These are phyloP conservation scores for Plasmodium coatneyi DNA, from an alignment of 169 alveolate genomes.

Conservation along the genomic window DNA sequence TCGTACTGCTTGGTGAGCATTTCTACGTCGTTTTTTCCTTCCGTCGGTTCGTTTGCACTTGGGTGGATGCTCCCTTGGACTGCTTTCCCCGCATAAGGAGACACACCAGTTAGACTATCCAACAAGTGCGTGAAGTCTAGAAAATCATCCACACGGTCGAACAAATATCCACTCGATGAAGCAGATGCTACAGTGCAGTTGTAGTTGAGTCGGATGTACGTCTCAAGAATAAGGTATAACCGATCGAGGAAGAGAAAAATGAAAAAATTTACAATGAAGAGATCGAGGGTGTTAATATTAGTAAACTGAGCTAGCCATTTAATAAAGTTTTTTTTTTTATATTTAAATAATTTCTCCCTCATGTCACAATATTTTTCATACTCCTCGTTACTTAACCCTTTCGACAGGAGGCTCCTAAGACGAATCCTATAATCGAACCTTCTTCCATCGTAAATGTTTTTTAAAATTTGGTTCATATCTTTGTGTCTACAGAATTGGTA, in stretches of 20 bases:
- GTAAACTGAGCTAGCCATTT: conserved; percentile 65
- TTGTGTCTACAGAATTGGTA: conserved; percentile 27
- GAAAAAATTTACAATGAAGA: conserved; percentile 52
- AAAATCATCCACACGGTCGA: conserved; percentile 24
- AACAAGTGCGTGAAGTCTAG: conserved; percentile 27
- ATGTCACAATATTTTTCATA: conserved; percentile 62
- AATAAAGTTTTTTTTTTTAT: conserved; percentile 64
- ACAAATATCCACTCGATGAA: neutral
- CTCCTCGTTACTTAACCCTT: conserved; percentile 29
- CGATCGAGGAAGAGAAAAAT: conserved; percentile 68
- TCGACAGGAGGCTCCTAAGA: conserved; percentile 56
- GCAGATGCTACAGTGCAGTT: neutral
- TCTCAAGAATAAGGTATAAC: conserved; percentile 49
- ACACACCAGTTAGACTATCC: neutral
- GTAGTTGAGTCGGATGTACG: conserved; percentile 59
- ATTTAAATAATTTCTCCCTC: conserved; percentile 71
- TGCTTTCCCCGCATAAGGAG: neutral
- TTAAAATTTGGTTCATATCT: conserved; percentile 31
- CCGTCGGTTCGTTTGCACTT: neutral
- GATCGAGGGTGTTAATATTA: conserved; percentile 13
- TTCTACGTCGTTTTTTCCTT: neutral
- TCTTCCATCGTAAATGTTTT: conserved; percentile 33
- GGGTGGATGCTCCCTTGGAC: neutral
- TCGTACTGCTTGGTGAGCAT: conserved; percentile 3
- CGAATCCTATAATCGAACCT: conserved; percentile 59